A percentile compares a stretch with the other conserved stretches of the same genome.
Conservation (phyloP, 2,329 filamentous ascomycete genomes). For the Venturia nashicola region DNA sequence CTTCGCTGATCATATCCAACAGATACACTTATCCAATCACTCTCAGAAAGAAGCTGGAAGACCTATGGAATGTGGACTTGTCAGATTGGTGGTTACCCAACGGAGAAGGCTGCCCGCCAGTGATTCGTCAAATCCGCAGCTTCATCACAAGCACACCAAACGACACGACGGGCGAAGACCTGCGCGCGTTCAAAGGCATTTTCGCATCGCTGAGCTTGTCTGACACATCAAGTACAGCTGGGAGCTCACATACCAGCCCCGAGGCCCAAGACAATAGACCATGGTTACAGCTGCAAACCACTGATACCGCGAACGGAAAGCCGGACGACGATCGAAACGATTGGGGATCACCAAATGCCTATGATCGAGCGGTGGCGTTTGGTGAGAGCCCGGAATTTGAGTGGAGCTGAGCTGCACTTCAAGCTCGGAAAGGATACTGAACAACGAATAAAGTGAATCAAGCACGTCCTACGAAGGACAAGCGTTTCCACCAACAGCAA, state of each 20-base stretch:
- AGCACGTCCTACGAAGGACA: neutral
- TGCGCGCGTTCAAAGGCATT: conserved; percentile 63
- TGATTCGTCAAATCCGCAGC: conserved; percentile 66
- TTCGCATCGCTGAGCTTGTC: conserved; percentile 24
- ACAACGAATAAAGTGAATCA: neutral
- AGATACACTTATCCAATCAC: conserved; percentile 76
- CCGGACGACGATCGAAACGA: neutral
- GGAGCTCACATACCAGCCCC: neutral
- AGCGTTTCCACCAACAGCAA: neutral
- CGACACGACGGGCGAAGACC: conserved; percentile 45
- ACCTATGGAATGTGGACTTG: conserved; percentile 61
- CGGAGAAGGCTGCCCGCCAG: conserved; percentile 59
- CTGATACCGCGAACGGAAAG: neutral
- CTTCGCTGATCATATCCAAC: neutral
- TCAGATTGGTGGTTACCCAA: conserved; percentile 84
- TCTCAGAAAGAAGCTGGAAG: conserved; percentile 63
- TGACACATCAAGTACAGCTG: neutral
- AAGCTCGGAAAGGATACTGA: neutral
- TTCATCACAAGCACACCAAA: conserved; percentile 49
- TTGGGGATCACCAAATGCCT: neutral
- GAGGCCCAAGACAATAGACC: neutral
- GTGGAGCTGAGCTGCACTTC: conserved; percentile 6
- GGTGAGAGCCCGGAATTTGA: conserved; percentile 4
- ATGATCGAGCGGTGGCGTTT: neutral
- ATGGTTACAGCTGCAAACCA: neutral